phyloP scores from a whole-genome alignment of 805 yeast species.

The Millerozyma miso region DNA sequence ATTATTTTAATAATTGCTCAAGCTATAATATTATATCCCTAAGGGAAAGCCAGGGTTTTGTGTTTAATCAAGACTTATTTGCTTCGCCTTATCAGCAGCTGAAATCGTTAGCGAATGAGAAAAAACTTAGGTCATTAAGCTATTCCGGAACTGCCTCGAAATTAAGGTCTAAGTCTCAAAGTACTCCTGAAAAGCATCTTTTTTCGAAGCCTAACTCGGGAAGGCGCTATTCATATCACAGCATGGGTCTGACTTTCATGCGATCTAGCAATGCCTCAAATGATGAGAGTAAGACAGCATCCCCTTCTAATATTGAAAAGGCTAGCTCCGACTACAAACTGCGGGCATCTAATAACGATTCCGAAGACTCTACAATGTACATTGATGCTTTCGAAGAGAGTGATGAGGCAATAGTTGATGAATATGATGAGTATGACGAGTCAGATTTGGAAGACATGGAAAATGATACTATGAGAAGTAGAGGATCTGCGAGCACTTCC shows the following conservation, averaged over 20 bases:
- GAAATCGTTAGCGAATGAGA: slow-evolving; percentile 31
- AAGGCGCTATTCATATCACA: slow-evolving; percentile 29
- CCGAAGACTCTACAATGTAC: slow-evolving; percentile 3
- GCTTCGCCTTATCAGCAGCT: slow-evolving; percentile 67
- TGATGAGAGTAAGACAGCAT: not conserved
- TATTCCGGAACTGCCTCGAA: slow-evolving; percentile 13
- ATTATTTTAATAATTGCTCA: slow-evolving; percentile 24
- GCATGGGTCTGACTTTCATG: slow-evolving; percentile 18
- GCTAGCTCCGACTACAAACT: slow-evolving; percentile 5
- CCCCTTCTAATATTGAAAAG: slow-evolving; percentile 5
- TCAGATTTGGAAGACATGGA: not conserved
- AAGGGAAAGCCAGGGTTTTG: slow-evolving; percentile 66
- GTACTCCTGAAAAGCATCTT: slow-evolving; percentile 5
- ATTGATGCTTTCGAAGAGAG: slow-evolving; percentile 3
- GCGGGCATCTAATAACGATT: not conserved
- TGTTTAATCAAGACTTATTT: slow-evolving; percentile 74
- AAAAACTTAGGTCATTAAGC: slow-evolving; percentile 22
- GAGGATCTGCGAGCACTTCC: slow-evolving; percentile 12
- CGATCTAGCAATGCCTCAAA: not conserved
- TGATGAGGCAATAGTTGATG: slow-evolving; percentile 12
- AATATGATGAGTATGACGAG: slow-evolving; percentile 18
- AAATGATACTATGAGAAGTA: slow-evolving; percentile 15
- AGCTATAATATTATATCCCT: slow-evolving; percentile 40
- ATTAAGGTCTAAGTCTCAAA: slow-evolving; percentile 1
- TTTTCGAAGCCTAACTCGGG: slow-evolving; percentile 4